Evolutionary conservation across 1,284 basidiomycete genomes (phyloP).

Genomic region (Apiotrichum domesticum): DNA sequence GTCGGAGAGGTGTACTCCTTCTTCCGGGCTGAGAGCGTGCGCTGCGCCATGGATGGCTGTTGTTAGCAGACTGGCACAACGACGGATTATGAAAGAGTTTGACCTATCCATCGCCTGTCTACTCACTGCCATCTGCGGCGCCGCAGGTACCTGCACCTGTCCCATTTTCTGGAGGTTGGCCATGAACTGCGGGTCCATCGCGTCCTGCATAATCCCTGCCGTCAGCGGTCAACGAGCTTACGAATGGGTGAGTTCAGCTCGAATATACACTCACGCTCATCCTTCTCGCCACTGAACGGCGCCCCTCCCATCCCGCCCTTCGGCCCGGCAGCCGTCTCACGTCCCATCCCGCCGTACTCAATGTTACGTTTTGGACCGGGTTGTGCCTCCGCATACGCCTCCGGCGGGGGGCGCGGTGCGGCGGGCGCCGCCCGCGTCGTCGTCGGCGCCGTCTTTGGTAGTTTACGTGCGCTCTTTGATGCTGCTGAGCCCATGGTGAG

Average conservation of each 20-base stretch:
- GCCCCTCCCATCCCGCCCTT: background rate
- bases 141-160: conserved; percentile 60
- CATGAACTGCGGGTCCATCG: conserved; percentile 67
- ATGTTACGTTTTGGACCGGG: background rate
- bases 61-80: background rate
- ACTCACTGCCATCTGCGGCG: conserved; percentile 49
- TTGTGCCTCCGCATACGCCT: conserved; percentile 5
- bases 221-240: background rate
- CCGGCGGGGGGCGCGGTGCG: conserved; percentile 4
- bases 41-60: conserved; percentile 37
- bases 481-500: conserved; percentile 59
- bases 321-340: background rate
- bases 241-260: background rate
- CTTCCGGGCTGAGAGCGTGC: conserved; percentile 36
- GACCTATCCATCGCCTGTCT: background rate
- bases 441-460: conserved; percentile 52
- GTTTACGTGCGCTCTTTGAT: conserved; percentile 61
- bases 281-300: conserved; percentile 42
- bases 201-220: conserved; percentile 62
- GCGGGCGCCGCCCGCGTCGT: conserved; percentile 4
- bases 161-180: conserved; percentile 65
- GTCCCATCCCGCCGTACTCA: background rate
- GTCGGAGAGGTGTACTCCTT: conserved; percentile 48
- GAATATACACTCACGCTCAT: conserved; percentile 33
- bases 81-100: too few relatives aligned